Evolutionary conservation across 1,284 basidiomycete genomes (phyloP), one percentile per base, ranked within the genome.

Genomic region (Farysia itapuensis): DNA sequence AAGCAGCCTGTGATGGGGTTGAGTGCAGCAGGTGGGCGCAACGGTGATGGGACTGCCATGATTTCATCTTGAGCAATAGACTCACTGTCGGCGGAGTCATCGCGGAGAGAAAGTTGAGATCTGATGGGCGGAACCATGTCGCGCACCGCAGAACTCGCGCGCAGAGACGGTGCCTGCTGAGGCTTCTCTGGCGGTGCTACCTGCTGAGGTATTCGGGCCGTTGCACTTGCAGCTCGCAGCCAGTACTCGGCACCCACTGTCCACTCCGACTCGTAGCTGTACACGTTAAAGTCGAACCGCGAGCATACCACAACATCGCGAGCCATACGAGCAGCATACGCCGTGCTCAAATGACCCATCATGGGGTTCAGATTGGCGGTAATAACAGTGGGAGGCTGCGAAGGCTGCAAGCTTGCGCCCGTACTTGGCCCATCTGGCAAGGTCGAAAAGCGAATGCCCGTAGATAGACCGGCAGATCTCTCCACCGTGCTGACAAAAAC

Each of bases 321-420:
- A 1, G 89, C 88, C 20, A 92, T 86, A 38, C 86, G 85, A 1
- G 93, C 90, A 0, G 91, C 87, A 75, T 97, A 97, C 20, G 93
- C 89, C 1, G 87, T 84, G 3, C 90, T 90, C 22, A 97, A 81
- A 72, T 96, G 92, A 1, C 94, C 94, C 64, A 97, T 86, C 83
- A 98, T 90, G 1, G 94, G 94, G 77, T 96, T 97, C 75, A 96
- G 89, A 9, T 94, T 84, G 2, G 92, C 88, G 1, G 92, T 94
- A 56, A 96, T 87, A 4, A 90, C 93, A 0, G 92, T 96, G 0
- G 94, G 91, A 0, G 94, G 81, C 21, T 77, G 75, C 1, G 78
- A 75, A 1, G 77, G 71, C 2, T 58, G 85, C 66, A 22, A 25
- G 20, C 28, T 26, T 12, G 26, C 7, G 15, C 15, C 21, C 20